A percentile compares a stretch with the other conserved stretches of the same genome.
These are phyloP conservation scores for Wickerhamomyces xylosicus DNA, from an alignment of 805 yeast species.

Conservation along the genomic window DNA sequence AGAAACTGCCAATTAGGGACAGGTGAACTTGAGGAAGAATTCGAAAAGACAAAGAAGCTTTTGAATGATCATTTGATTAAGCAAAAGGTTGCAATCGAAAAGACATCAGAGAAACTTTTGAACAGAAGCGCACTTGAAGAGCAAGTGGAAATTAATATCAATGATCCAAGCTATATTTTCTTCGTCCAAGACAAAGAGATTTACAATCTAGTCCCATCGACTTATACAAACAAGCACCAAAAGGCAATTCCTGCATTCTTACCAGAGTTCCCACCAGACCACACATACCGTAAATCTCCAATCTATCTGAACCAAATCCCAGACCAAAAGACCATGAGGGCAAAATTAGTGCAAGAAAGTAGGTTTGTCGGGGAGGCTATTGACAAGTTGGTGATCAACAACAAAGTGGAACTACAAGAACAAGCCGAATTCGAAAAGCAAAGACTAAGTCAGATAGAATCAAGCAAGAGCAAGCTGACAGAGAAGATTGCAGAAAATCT, in stretches of 20 bases:
- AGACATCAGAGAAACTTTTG: conserved; percentile 8
- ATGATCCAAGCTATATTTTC: conserved; percentile 42
- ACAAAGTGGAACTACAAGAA: conserved; percentile 6
- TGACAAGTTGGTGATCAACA: conserved; percentile 37
- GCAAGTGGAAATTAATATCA: conserved; percentile 22
- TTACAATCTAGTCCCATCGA: conserved; percentile 45
- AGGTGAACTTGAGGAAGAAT: conserved; percentile 29
- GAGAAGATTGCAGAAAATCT: conserved; percentile 4
- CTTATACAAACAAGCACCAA: conserved; percentile 22
- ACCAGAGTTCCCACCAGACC: conserved; percentile 90
- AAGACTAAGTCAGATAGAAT: background rate
- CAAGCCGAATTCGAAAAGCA: conserved; percentile 7
- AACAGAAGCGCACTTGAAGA: conserved; percentile 3
- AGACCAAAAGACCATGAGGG: conserved; percentile 63
- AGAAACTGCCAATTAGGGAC: conserved; percentile 31
- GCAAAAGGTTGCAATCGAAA: conserved; percentile 9
- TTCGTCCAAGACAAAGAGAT: conserved; percentile 40
- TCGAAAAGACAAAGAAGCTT: conserved; percentile 13
- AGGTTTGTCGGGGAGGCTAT: conserved; percentile 72
- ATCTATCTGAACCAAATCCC: conserved; percentile 48
- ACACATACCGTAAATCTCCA: conserved; percentile 77
- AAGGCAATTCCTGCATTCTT: conserved; percentile 60
- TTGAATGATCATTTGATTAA: conserved; percentile 8
- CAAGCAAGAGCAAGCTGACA: background rate
- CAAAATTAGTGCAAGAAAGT: conserved; percentile 71